phyloP scores from a whole-genome alignment of 164 flowering plant genomes.

The Warburgia ugandensis region DNA sequence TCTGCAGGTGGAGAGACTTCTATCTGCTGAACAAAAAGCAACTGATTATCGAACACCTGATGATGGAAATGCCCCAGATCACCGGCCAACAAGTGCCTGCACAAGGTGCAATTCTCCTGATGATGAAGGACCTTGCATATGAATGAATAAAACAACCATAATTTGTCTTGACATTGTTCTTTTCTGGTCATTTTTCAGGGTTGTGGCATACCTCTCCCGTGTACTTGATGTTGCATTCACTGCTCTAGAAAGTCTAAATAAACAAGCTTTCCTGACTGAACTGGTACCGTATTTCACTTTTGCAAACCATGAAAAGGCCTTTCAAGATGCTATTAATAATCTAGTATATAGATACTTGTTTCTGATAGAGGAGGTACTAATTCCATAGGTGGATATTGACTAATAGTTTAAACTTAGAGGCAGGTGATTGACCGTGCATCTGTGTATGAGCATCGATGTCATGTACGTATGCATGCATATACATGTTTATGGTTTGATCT shows the following conservation, averaged over 20 bases:
- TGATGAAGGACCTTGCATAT: neutral
- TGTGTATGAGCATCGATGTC: too few species aligned
- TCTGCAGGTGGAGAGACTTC: constrained; percentile 81
- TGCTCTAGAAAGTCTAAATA: constrained; percentile 92
- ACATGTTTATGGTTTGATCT: too few species aligned
- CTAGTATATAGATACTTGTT: too few species aligned
- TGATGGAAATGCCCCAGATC: constrained; percentile 92
- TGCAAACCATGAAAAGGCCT: neutral
- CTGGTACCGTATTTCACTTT: constrained; percentile 41
- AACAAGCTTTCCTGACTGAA: constrained; percentile 94
- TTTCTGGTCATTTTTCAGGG: constrained; percentile 40
- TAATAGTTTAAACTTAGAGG: too few species aligned
- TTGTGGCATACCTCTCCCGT: constrained; percentile 93
- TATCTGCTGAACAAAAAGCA: constrained; percentile 87
- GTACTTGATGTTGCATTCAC: constrained; percentile 95
- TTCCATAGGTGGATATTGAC: too few species aligned
- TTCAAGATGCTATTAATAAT: too few species aligned
- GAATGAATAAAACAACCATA: neutral
- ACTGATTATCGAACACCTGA: constrained; percentile 91
- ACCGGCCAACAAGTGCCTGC: constrained; percentile 97
- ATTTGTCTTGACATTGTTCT: neutral
- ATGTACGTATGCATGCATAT: too few species aligned
- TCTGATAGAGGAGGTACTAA: too few species aligned
- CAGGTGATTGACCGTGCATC: too few species aligned
- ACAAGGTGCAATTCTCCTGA: constrained; percentile 45